These are phyloP conservation scores for Pseudogymnoascus sp. DNA, from an alignment of 2,329 filamentous ascomycete species.

Conservation along the genomic window DNA sequence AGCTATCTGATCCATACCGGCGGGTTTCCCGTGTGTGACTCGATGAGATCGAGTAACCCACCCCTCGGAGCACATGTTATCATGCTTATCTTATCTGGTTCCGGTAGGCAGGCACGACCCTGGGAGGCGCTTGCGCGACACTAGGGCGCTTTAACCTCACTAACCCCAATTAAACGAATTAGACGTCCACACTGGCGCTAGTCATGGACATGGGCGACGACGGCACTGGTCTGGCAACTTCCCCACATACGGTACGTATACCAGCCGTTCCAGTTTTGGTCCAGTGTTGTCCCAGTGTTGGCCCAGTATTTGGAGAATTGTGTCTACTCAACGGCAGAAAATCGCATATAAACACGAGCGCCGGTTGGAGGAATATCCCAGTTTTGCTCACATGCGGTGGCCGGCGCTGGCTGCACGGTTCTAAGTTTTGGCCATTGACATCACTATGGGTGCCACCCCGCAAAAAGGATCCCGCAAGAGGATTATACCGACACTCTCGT, in stretches of 20 bases:
- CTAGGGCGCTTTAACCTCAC: not conserved
- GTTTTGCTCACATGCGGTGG: not conserved
- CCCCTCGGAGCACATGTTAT: constrained; percentile 1
- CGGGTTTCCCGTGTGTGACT: constrained; percentile 4
- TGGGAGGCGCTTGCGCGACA: not conserved
- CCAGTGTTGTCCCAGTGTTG: no score
- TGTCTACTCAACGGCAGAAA: not conserved
- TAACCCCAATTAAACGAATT: not conserved
- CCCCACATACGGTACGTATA: constrained; percentile 1
- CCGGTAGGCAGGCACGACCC: not conserved
- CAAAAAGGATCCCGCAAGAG: not conserved
- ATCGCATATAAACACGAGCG: not conserved
- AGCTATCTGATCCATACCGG: not conserved
- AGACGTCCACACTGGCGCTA: not conserved
- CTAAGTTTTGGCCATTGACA: not conserved
- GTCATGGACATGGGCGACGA: not conserved
- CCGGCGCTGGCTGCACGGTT: not conserved
- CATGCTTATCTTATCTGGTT: not conserved
- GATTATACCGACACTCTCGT: not conserved
- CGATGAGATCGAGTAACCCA: constrained; percentile 8
- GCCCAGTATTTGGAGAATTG: not conserved
- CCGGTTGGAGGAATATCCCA: not conserved
- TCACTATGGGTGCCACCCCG: not conserved
- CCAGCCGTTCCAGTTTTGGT: not conserved
- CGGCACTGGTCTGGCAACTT: not conserved